Conservation (phyloP, 73 alveolate species). For the Uronychia setigera region DNA sequence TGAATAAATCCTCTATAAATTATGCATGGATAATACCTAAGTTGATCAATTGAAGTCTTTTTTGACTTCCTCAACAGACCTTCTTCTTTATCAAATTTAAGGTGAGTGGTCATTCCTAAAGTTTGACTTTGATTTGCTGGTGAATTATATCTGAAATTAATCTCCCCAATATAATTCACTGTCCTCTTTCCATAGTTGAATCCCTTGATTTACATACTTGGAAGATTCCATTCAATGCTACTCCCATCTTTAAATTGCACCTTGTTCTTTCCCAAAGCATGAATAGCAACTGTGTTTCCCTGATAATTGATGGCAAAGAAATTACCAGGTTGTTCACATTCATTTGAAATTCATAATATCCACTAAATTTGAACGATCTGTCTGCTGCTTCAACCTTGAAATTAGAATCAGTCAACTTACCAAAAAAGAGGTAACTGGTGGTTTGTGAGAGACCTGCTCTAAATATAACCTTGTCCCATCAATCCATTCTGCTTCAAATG, state of each 20-base stretch:
- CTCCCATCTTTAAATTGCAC: conserved; percentile 22
- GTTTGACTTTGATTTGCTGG: neutral
- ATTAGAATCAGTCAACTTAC: too few relatives aligned
- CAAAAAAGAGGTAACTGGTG: conserved; percentile 83
- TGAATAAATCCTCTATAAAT: conserved; percentile 21
- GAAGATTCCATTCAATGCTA: conserved; percentile 18
- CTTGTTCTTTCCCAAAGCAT: conserved; percentile 22
- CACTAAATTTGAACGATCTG: conserved; percentile 9
- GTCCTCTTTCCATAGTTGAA: conserved; percentile 43
- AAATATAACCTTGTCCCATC: conserved; percentile 93
- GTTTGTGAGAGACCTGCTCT: conserved; percentile 93
- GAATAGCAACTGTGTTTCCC: conserved; percentile 3
- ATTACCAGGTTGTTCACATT: conserved; percentile 29
- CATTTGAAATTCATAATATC: conserved; percentile 21
- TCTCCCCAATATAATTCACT: conserved; percentile 18
- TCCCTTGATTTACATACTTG: conserved; percentile 29
- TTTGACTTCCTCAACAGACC: neutral
- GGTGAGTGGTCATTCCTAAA: conserved; percentile 11
- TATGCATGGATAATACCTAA: neutral
- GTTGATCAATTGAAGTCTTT: conserved; percentile 13
- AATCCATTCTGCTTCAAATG: conserved; percentile 91
- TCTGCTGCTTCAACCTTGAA: conserved; percentile 58
- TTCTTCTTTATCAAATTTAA: conserved; percentile 38
- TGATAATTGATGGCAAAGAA: neutral
- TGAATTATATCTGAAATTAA: conserved; percentile 1